These are phyloP conservation scores for Pelargonium australe DNA, from an alignment of 441 rosid genomes.

Conservation along the genomic window DNA sequence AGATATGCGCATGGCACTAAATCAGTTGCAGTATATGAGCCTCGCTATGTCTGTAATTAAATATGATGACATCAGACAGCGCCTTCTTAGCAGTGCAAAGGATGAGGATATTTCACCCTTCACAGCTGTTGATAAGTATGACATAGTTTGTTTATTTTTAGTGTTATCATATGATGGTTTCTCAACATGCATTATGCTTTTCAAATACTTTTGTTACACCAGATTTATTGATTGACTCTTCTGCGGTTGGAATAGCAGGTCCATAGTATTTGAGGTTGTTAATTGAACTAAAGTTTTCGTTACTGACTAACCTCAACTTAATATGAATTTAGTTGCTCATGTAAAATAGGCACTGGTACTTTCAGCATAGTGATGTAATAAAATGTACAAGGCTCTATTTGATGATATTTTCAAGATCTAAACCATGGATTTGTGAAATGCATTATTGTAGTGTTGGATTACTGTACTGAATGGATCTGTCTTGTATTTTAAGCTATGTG, in stretches of 20 bases:
- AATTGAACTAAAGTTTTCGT: not conserved
- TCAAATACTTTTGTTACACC: constrained; percentile 7
- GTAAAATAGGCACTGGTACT: not conserved
- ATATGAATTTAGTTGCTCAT: not conserved
- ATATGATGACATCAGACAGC: constrained; percentile 83
- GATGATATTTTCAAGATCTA: no score
- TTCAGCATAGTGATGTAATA: not conserved
- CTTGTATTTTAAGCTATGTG: not conserved
- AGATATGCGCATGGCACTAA: constrained; percentile 91
- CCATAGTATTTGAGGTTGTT: not conserved
- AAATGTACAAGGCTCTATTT: not conserved
- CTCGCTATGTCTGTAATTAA: constrained; percentile 76
- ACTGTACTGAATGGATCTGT: not conserved
- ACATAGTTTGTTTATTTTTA: not conserved
- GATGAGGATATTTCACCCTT: constrained; percentile 99
- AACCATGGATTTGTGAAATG: no score
- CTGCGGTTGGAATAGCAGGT: not conserved
- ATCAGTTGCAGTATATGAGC: constrained; percentile 93
- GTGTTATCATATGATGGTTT: not conserved
- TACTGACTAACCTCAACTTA: not conserved
- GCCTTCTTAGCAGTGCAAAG: constrained; percentile 77
- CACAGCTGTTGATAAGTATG: constrained; percentile 96
- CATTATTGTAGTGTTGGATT: not conserved
- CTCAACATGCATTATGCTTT: not conserved
- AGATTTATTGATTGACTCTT: not conserved